Evolutionary conservation across 805 yeast genomes (phyloP), one percentile per base, ranked within the genome.

Genomic region (Wilhelminamyces savonicus): DNA sequence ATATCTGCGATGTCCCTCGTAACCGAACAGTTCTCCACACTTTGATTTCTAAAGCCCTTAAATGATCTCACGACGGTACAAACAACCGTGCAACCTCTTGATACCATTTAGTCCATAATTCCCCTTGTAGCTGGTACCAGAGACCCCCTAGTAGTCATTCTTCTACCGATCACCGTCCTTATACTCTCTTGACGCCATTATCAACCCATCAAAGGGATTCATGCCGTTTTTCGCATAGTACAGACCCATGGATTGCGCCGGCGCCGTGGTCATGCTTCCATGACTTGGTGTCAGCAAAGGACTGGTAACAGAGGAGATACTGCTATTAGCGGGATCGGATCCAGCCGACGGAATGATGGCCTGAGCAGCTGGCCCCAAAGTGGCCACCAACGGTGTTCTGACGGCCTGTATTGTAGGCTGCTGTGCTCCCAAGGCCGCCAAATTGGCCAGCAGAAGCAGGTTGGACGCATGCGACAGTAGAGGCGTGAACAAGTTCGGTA

Each of bases 121-220:
- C n/a, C n/a, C n/a, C n/a, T n/a, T n/a, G n/a, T n/a, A n/a, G n/a
- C n/a, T n/a, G n/a, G n/a, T n/a, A n/a, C n/a, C n/a, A n/a, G n/a
- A n/a, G n/a, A n/a, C n/a, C n/a, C n/a, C n/a, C n/a, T n/a, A n/a
- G n/a, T n/a, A n/a, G n/a, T n/a, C n/a, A n/a, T n/a, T n/a, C n/a
- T n/a, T n/a, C n/a, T n/a, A n/a, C n/a, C n/a, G n/a, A n/a, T n/a
- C n/a, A n/a, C n/a, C n/a, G n/a, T n/a, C n/a, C n/a, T 17, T 8
- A 17, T 8, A 8, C 8, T 17, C 19, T 11, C 27, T 28, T 13
- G 31, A 46, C 6, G 59, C 58, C 43, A 57, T 39, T 13, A 59
- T 57, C 15, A 57, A 40, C n/a, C 62, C 62, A 34, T 59, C 65
- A 36, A 57, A 59, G 6, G 65, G 65, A 37, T 59, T 59, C 40